Percentiles rank a stretch among this genome's conserved stretches.
Conservation (phyloP, 2,329 filamentous ascomycete species). For the Monilinia fructicola region DNA sequence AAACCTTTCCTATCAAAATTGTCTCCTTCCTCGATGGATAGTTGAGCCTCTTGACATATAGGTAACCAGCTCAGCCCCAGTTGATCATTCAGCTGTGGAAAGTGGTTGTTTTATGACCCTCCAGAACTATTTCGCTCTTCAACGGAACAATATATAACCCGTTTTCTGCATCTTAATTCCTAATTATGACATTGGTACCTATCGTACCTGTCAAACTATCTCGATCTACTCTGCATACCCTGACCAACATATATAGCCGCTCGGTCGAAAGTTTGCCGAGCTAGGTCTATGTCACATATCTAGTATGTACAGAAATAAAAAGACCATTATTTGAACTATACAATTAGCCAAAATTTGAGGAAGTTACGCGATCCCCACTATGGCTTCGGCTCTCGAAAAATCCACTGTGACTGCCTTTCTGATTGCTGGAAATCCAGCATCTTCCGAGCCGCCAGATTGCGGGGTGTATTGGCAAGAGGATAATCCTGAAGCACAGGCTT, state of each 20-base stretch:
- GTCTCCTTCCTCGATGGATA: background rate
- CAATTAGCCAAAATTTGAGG: constrained; percentile 17
- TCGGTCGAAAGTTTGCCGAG: constrained; percentile 23
- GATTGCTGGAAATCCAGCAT: constrained; percentile 21
- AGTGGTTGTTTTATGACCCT: background rate
- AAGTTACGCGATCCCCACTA: background rate
- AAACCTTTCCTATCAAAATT: background rate
- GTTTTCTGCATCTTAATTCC: background rate
- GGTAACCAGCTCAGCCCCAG: background rate
- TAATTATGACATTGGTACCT: background rate
- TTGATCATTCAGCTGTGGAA: background rate
- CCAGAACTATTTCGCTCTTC: background rate
- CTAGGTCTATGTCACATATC: constrained; percentile 2
- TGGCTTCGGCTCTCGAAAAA: background rate
- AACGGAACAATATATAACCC: background rate
- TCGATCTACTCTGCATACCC: background rate
- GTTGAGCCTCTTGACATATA: background rate
- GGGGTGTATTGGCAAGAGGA: constrained; percentile 16
- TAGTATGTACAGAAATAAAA: background rate
- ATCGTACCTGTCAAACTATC: background rate
- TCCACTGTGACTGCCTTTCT: constrained; percentile 14
- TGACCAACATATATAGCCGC: background rate
- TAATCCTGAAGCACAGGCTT: background rate
- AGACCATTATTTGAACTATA: constrained; percentile 7
- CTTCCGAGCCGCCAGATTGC: constrained; percentile 2